phyloP scores from a whole-genome alignment of 78 protist genomes.

The Chrysochromulina tobinii region DNA sequence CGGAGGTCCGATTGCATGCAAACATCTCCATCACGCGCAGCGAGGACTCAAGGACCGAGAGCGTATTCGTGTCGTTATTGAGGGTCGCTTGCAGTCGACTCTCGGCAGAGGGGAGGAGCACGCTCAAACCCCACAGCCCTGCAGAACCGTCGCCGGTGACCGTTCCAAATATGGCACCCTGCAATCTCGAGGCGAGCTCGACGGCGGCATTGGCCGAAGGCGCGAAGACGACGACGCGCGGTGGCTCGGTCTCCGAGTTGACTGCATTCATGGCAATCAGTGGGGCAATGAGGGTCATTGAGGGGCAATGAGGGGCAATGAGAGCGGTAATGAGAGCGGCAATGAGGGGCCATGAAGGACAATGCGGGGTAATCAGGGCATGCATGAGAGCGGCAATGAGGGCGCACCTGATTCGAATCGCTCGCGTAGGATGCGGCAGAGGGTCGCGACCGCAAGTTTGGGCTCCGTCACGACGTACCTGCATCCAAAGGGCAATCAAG shows the following conservation, averaged over 20 bases:
- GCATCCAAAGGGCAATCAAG: too few relatives aligned
- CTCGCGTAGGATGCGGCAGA: background rate
- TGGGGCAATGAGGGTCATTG: too few relatives aligned
- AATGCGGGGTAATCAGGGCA: too few relatives aligned
- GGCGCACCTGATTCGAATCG: background rate
- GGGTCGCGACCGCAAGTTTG: background rate
- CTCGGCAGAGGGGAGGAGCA: constrained; percentile 14
- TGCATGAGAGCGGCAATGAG: too few relatives aligned
- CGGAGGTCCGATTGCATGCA: background rate
- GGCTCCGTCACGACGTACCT: too few relatives aligned
- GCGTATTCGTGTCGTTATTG: background rate
- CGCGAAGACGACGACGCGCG: constrained; percentile 4
- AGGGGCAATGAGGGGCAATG: too few relatives aligned
- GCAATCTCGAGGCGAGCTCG: background rate
- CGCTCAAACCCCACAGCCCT: constrained; percentile 6
- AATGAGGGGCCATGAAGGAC: too few relatives aligned
- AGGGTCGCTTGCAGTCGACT: background rate
- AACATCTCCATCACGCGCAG: constrained; percentile 31
- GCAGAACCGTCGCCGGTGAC: background rate
- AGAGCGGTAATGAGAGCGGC: too few relatives aligned
- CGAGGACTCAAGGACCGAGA: background rate
- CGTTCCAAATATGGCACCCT: background rate
- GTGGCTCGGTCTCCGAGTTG: background rate
- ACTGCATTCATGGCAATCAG: too few relatives aligned
- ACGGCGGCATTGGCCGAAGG: background rate